Evolutionary conservation across 2,329 filamentous ascomycete genomes (phyloP).

Genomic region (Arthrobotrys sinensis): DNA sequence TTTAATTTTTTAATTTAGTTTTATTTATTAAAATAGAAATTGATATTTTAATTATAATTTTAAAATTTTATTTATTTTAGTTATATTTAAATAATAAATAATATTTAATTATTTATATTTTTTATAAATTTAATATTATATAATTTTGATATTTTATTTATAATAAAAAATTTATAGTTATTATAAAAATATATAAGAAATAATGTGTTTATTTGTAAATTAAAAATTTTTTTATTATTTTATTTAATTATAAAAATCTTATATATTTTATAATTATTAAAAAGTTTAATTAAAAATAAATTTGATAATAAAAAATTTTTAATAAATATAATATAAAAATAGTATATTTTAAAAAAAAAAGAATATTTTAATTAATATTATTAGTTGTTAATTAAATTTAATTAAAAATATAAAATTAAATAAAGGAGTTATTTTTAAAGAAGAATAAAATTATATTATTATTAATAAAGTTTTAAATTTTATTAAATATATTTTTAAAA

Average conservation of each 20-base stretch:
- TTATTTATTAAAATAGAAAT: no score
- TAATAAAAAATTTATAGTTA: no score
- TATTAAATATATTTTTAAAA: no score
- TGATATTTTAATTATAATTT: background rate
- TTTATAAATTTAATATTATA: slow-evolving; percentile 33
- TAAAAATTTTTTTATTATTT: slow-evolving; percentile 32
- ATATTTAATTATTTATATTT: slow-evolving; percentile 27
- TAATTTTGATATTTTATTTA: slow-evolving; percentile 28
- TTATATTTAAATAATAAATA: slow-evolving; percentile 34
- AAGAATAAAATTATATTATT: no score
- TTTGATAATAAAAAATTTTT: no score
- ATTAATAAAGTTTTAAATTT: no score
- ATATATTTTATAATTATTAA: slow-evolving; percentile 20
- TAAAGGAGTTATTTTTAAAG: no score
- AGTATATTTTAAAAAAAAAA: no score
- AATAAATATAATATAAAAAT: no score
- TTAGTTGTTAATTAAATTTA: no score
- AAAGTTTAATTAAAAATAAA: background rate
- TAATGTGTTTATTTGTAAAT: slow-evolving; percentile 35
- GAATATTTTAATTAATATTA: no score
- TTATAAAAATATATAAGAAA: slow-evolving; percentile 37
- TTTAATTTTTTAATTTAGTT: slow-evolving; percentile 18
- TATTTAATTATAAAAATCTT: slow-evolving; percentile 39
- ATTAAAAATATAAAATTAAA: no score
- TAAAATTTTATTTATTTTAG: slow-evolving; percentile 27